Evolutionary conservation across 169 alveolate species (phyloP).

Genomic region (Cryptosporidium baileyi): DNA sequence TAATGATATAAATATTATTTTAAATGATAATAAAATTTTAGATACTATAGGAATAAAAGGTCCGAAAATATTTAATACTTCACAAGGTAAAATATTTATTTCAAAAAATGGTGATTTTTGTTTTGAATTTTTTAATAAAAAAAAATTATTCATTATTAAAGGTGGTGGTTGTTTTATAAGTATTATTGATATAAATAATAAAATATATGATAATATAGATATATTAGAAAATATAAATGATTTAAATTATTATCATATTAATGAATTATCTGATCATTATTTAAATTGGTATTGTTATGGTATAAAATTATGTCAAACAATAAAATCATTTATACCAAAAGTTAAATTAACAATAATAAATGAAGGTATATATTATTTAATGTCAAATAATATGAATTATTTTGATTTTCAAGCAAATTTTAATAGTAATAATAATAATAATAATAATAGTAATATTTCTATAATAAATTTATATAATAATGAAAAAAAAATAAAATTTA

Average conservation of each 20-base stretch:
- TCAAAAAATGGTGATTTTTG: constrained; percentile 54
- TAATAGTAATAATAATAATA: background rate
- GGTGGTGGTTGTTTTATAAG: constrained; percentile 62
- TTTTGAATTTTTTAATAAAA: constrained; percentile 14
- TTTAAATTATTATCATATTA: constrained; percentile 33
- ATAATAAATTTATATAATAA: background rate
- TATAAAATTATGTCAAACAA: constrained; percentile 18
- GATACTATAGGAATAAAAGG: constrained; percentile 64
- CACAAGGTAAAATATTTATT: constrained; percentile 17
- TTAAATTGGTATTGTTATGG: constrained; percentile 36
- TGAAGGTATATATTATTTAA: constrained; percentile 41
- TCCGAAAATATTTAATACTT: constrained; percentile 18
- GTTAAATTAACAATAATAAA: constrained; percentile 10
- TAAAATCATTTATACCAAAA: constrained; percentile 36
- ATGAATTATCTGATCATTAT: constrained; percentile 4
- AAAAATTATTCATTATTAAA: constrained; percentile 10
- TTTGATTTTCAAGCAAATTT: constrained; percentile 38
- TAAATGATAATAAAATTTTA: background rate
- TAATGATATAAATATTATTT: background rate
- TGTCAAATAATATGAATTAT: constrained; percentile 29
- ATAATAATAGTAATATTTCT: background rate
- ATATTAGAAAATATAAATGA: background rate
- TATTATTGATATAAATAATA: background rate
- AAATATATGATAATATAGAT: background rate
- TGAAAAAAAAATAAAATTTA: background rate